Evolutionary conservation across 805 yeast genomes (phyloP).

Genomic region (Spathaspora gorwiae): DNA sequence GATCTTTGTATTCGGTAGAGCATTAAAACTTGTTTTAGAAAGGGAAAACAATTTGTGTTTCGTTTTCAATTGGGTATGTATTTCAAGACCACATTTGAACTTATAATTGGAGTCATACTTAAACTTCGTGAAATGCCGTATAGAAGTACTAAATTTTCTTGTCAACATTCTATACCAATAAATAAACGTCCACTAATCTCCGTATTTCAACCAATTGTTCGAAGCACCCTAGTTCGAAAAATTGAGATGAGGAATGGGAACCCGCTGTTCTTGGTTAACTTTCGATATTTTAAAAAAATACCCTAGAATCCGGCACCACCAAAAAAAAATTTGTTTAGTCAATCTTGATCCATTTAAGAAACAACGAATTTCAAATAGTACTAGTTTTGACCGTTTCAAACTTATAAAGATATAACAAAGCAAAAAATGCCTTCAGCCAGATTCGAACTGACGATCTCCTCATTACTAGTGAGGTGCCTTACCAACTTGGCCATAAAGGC

Average conservation of each 20-base stretch:
- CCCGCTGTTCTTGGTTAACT: not conserved
- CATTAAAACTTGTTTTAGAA: slow-evolving; percentile 41
- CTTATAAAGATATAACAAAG: not conserved
- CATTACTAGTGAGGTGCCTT: slow-evolving; percentile 13
- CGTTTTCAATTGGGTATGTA: slow-evolving; percentile 86
- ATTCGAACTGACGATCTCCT: slow-evolving; percentile 12
- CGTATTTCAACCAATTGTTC: too few species aligned
- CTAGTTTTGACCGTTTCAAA: too few species aligned
- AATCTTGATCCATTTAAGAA: too few species aligned
- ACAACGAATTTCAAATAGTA: too few species aligned
- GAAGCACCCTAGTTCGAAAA: too few species aligned
- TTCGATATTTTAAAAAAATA: too few species aligned
- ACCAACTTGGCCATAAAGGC: slow-evolving; percentile 11
- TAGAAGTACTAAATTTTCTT: slow-evolving; percentile 2
- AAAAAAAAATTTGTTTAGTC: not conserved
- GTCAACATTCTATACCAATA: not conserved
- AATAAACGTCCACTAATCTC: too few species aligned
- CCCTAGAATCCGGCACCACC: not conserved
- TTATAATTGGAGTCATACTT: slow-evolving; percentile 43
- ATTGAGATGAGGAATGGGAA: too few species aligned
- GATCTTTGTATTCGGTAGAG: slow-evolving; percentile 61
- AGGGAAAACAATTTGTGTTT: slow-evolving; percentile 70
- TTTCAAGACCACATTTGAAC: slow-evolving; percentile 84
- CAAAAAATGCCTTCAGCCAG: slow-evolving; percentile 8
- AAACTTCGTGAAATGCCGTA: slow-evolving; percentile 2